These are phyloP conservation scores for Halteria grandinella DNA, from an alignment of 73 alveolate genomes.

Conservation along the genomic window DNA sequence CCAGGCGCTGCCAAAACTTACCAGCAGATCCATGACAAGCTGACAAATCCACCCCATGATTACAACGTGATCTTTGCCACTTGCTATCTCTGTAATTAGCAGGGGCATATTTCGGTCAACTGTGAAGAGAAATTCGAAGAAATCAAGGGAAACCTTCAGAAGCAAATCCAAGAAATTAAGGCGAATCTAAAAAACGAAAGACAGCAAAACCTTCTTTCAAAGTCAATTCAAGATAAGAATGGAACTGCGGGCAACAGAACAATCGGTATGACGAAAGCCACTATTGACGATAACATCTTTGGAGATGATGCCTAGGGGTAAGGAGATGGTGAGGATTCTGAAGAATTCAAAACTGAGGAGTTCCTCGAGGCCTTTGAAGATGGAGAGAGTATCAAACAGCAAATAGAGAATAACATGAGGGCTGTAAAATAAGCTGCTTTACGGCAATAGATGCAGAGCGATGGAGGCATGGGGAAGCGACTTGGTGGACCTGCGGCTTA, in stretches of 20 bases:
- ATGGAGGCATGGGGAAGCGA: background rate
- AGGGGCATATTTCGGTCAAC: constrained; percentile 57
- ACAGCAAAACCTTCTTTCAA: background rate
- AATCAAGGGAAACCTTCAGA: constrained; percentile 54
- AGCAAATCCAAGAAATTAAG: constrained; percentile 24
- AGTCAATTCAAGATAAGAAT: background rate
- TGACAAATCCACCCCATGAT: constrained; percentile 22
- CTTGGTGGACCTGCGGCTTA: background rate
- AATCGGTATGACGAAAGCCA: background rate
- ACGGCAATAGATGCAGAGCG: background rate
- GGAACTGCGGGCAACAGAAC: background rate
- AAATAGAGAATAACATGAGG: background rate
- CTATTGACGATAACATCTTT: background rate
- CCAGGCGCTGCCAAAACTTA: constrained; percentile 23
- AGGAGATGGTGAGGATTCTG: constrained; percentile 24
- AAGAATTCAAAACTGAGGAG: constrained; percentile 20
- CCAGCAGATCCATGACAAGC: constrained; percentile 13
- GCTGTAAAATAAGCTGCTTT: background rate
- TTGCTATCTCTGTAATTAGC: constrained; percentile 61
- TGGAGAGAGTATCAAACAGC: background rate
- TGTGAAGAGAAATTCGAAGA: constrained; percentile 32
- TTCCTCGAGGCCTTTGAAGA: background rate
- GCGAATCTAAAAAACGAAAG: background rate
- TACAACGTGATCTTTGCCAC: constrained; percentile 21
- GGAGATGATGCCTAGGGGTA: background rate